Percentiles rank a stretch among this genome's conserved stretches.
These are phyloP conservation scores for Phylloporus arenicola DNA, from an alignment of 768 basidiomycete species.

Conservation along the genomic window DNA sequence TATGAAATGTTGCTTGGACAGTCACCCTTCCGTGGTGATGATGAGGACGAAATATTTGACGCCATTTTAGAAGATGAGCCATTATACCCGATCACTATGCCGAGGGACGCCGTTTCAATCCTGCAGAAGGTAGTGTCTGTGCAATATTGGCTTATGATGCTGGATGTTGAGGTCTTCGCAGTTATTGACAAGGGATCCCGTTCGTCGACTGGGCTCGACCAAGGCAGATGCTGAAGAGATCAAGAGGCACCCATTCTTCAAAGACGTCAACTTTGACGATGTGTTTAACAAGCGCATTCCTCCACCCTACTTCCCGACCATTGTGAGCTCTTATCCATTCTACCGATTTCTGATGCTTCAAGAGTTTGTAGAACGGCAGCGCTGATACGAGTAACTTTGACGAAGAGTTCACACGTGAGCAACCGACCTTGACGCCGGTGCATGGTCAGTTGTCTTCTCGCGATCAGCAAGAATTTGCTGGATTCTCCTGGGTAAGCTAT, in stretches of 20 bases:
- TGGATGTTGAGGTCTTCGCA: slow-evolving; percentile 29
- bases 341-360: slow-evolving; percentile 4
- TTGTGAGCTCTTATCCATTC: slow-evolving; percentile 50
- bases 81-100: slow-evolving; percentile 98
- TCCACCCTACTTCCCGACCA: slow-evolving; percentile 94
- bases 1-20: slow-evolving; percentile 99
- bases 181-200: slow-evolving; percentile 90
- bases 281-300: slow-evolving; percentile 97
- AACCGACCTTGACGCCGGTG: slow-evolving; percentile 95
- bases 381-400: slow-evolving; percentile 93
- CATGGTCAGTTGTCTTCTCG: slow-evolving; percentile 86
- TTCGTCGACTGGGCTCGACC: slow-evolving; percentile 83
- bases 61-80: slow-evolving; percentile 98
- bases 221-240: slow-evolving; percentile 95
- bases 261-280: slow-evolving; percentile 95
- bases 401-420: slow-evolving; percentile 94
- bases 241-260: slow-evolving; percentile 97
- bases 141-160: neutral
- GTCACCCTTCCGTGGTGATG: slow-evolving; percentile 98
- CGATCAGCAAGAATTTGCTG: slow-evolving; percentile 94
- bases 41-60: slow-evolving; percentile 99
- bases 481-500: slow-evolving; percentile 82
- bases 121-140: slow-evolving; percentile 69
- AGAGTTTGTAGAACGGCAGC: slow-evolving; percentile 57
- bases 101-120: slow-evolving; percentile 91